Conservation (phyloP, 345 rosid genomes). For the Lumnitzera littorea region DNA sequence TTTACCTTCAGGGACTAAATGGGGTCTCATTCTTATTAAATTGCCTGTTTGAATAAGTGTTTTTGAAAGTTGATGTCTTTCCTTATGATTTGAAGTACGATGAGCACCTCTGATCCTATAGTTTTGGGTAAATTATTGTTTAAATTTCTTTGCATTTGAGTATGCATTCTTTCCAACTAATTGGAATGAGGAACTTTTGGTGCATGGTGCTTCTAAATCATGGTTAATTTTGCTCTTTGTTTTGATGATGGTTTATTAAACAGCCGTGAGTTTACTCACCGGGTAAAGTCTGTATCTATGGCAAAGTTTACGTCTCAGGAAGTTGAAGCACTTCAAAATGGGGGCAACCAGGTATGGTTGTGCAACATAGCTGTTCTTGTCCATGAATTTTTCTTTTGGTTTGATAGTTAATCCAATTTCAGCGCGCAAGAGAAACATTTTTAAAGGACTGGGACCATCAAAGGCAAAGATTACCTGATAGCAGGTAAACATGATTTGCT, state of each 20-base stretch:
- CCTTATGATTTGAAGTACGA: too few species aligned
- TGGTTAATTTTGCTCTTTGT: too few species aligned
- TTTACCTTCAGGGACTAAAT: too few species aligned
- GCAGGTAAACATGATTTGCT: slow-evolving; percentile 44
- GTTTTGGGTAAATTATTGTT: too few species aligned
- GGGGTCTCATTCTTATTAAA: too few species aligned
- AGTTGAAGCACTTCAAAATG: slow-evolving; percentile 93
- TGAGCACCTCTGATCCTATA: too few species aligned
- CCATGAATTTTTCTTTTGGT: slow-evolving; percentile 10
- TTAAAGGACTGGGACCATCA: slow-evolving; percentile 81
- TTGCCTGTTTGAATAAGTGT: too few species aligned
- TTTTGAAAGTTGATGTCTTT: too few species aligned
- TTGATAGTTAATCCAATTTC: slow-evolving; percentile 19
- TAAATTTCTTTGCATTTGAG: too few species aligned
- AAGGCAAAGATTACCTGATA: slow-evolving; percentile 81
- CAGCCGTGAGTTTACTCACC: slow-evolving; percentile 98
- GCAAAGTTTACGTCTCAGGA: slow-evolving; percentile 90
- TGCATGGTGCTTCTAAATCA: too few species aligned
- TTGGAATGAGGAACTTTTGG: too few species aligned
- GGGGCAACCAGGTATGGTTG: slow-evolving; percentile 86
- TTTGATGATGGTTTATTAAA: slow-evolving; percentile 6
- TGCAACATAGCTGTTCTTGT: slow-evolving; percentile 5
- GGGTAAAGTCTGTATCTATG: slow-evolving; percentile 98
- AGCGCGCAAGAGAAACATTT: slow-evolving; percentile 94
- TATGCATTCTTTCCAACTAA: too few species aligned